Evolutionary conservation across 345 rosid genomes (phyloP).

Genomic region (Citrus glauca): DNA sequence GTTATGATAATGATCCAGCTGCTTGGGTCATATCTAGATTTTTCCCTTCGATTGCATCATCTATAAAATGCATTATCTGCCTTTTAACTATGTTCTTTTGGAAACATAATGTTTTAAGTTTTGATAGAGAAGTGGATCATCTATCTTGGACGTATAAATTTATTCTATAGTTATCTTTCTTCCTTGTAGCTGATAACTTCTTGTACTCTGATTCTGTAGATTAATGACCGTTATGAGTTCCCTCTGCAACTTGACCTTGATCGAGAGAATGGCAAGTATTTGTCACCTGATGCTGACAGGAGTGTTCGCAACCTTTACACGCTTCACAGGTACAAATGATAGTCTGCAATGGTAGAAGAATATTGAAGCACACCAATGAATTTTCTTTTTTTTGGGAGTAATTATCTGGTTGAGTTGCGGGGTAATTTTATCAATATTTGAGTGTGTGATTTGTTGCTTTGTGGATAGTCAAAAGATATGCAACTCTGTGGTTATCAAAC

Average conservation of each 20-base stretch:
- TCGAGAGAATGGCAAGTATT: slow-evolving; percentile 71
- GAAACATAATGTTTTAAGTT: neutral
- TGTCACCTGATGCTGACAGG: slow-evolving; percentile 90
- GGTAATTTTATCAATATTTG: neutral
- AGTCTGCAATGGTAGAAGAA: neutral
- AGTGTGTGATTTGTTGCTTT: neutral
- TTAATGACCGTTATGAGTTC: slow-evolving; percentile 94
- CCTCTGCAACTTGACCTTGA: slow-evolving; percentile 98
- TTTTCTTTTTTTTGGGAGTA: neutral
- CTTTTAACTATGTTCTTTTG: neutral
- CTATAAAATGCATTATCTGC: neutral
- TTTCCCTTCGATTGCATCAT: neutral
- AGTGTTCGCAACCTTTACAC: slow-evolving; percentile 90
- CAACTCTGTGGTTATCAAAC: neutral
- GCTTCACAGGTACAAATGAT: slow-evolving; percentile 60
- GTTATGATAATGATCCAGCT: neutral
- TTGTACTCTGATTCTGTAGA: slow-evolving; percentile 40
- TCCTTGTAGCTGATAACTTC: neutral
- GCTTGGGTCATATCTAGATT: neutral
- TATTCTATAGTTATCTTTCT: neutral
- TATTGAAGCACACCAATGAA: neutral
- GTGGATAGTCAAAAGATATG: neutral
- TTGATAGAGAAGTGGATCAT: neutral
- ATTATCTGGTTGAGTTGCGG: neutral
- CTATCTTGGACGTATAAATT: neutral